Evolutionary conservation across 2,329 filamentous ascomycete genomes (phyloP).

Genomic region (Lachnellula occidentalis): DNA sequence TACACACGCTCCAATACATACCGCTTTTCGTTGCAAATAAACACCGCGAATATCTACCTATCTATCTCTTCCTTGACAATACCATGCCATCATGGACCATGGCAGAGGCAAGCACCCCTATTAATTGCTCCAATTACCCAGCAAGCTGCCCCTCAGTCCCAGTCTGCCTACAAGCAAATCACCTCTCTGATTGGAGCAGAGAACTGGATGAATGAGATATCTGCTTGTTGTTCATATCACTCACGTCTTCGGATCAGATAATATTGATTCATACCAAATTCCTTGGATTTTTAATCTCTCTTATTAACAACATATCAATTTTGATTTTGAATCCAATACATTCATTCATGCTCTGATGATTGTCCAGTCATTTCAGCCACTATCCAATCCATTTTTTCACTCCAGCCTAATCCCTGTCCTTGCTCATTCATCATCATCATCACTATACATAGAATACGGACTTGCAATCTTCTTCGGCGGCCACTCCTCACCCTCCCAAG

Average conservation of each 20-base stretch:
- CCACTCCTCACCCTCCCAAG: constrained; percentile 12
- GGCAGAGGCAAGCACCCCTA: constrained; percentile 8
- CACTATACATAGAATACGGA: constrained; percentile 6
- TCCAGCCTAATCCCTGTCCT: no score
- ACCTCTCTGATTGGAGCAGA: constrained; percentile 11
- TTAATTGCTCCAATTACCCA: background rate
- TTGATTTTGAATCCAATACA: no score
- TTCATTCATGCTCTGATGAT: no score
- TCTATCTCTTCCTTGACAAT: background rate
- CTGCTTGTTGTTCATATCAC: no score
- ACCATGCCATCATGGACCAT: constrained; percentile 4
- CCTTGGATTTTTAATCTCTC: no score
- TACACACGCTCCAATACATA: background rate
- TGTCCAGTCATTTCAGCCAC: no score
- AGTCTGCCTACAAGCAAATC: constrained; percentile 2
- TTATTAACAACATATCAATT: no score
- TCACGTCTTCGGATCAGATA: no score
- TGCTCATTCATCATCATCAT: constrained; percentile 1
- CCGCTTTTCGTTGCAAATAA: background rate
- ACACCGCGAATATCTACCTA: background rate
- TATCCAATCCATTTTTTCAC: no score
- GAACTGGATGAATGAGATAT: no score
- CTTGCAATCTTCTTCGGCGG: constrained; percentile 9
- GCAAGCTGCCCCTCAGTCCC: background rate
- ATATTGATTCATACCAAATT: no score